phyloP scores from a whole-genome alignment of 1,139 yeast genomes.

The Pichia sp. region DNA sequence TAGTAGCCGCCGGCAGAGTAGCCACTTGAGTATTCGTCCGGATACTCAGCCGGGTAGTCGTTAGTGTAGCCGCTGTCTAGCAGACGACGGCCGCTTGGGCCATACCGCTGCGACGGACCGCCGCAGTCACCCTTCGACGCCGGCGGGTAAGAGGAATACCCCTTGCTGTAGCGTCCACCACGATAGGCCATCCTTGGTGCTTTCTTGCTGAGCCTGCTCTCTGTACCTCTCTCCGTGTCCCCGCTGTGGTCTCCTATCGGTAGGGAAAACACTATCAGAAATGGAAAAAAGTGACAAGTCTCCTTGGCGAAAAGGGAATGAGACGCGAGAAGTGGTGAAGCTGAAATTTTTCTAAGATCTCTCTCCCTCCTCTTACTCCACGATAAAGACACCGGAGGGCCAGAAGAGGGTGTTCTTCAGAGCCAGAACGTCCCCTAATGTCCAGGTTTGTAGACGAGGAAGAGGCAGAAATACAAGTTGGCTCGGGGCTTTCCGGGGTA shows the following conservation, averaged over 20 bases:
- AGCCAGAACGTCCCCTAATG: not conserved
- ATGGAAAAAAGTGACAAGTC: not conserved
- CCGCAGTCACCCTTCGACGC: not conserved
- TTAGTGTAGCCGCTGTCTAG: not conserved
- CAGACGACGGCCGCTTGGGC: not conserved
- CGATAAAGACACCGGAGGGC: not conserved
- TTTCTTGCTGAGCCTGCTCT: not conserved
- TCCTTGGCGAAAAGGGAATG: not conserved
- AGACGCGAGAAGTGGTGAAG: not conserved
- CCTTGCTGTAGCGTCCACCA: constrained; percentile 7
- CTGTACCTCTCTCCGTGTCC: not conserved
- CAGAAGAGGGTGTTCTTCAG: not conserved
- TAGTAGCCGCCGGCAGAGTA: not conserved
- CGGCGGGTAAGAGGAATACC: not conserved
- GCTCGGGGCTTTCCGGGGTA: constrained; percentile 2
- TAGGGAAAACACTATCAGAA: not conserved
- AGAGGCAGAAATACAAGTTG: constrained; percentile 3
- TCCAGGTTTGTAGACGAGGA: constrained; percentile 9
- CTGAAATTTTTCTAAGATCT: not conserved
- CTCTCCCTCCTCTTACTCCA: not conserved
- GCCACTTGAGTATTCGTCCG: not conserved
- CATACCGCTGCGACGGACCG: not conserved
- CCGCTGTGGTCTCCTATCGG: no score
- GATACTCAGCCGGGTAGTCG: not conserved
- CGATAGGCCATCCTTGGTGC: constrained; percentile 13